These are phyloP conservation scores for Millerozyma miso DNA, from an alignment of 805 yeast species.

Conservation along the genomic window DNA sequence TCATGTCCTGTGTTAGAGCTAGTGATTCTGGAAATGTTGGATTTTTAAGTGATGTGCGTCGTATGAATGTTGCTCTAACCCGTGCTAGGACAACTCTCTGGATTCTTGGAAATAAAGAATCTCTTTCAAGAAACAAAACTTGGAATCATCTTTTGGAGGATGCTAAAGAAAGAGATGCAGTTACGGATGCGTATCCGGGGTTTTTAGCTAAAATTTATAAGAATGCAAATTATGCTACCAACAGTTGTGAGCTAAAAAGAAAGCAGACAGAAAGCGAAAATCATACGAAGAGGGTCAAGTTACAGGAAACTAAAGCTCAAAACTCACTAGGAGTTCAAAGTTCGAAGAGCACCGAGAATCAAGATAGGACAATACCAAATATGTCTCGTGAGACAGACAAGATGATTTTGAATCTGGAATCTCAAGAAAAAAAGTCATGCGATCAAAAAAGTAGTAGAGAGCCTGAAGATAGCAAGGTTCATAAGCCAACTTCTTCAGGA, in stretches of 20 bases:
- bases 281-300: background rate
- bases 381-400: too few species aligned
- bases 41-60: constrained; percentile 82
- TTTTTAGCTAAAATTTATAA: constrained; percentile 19
- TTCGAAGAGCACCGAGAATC: background rate
- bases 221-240: background rate
- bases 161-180: constrained; percentile 49
- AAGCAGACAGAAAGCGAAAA: background rate
- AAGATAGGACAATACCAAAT: background rate
- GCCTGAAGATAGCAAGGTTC: too few species aligned
- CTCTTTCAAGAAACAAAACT: constrained; percentile 59
- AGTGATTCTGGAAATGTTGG: constrained; percentile 67
- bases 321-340: too few species aligned
- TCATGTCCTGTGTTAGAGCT: constrained; percentile 95
- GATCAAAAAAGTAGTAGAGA: too few species aligned
- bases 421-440: too few species aligned
- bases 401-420: too few species aligned
- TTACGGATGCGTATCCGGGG: constrained; percentile 32
- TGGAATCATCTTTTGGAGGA: constrained; percentile 71
- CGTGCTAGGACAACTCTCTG: constrained; percentile 90
- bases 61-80: constrained; percentile 96
- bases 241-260: background rate
- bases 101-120: constrained; percentile 79
- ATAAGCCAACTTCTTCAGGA: constrained; percentile 5
- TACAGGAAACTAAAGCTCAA: too few species aligned